A percentile compares a stretch with the other conserved stretches of the same genome.
phyloP scores from a whole-genome alignment of 805 yeast genomes.

The Suhomyces xylopsoci region DNA sequence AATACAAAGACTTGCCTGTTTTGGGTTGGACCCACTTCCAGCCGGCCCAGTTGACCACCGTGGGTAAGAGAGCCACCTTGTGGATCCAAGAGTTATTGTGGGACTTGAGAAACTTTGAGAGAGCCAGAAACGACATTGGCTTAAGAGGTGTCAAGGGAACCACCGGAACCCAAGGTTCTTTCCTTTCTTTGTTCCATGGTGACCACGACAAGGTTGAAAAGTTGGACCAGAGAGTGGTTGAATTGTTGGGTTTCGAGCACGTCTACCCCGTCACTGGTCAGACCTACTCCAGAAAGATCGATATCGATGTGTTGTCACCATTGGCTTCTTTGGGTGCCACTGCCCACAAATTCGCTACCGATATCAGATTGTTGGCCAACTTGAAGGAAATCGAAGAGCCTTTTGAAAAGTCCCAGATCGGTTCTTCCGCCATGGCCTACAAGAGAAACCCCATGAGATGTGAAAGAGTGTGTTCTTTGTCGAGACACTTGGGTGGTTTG shows the following conservation, averaged over 20 bases:
- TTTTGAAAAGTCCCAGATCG: constrained; percentile 97
- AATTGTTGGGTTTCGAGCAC: constrained; percentile 87
- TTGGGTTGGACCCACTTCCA: constrained; percentile 99
- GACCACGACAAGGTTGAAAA: constrained; percentile 95
- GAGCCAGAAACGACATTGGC: constrained; percentile 96
- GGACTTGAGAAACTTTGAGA: constrained; percentile 93
- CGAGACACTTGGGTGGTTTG: constrained; percentile 91
- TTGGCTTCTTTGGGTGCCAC: constrained; percentile 93
- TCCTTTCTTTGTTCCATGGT: constrained; percentile 92
- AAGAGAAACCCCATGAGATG: constrained; percentile 99
- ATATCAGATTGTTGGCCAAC: constrained; percentile 91
- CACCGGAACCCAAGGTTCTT: constrained; percentile 98
- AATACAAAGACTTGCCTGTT: constrained; percentile 93
- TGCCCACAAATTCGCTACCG: constrained; percentile 97
- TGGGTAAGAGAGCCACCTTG: constrained; percentile 95
- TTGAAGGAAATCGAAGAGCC: constrained; percentile 98
- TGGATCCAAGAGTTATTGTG: constrained; percentile 97
- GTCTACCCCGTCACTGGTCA: constrained; percentile 99
- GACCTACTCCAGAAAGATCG: constrained; percentile 98
- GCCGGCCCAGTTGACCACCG: constrained; percentile 98
- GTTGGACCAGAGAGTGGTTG: constrained; percentile 87
- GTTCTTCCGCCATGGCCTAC: constrained; percentile 98
- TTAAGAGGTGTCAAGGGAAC: constrained; percentile 98
- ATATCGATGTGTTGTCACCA: constrained; percentile 89
- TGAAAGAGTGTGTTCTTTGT: constrained; percentile 97